Base-by-base conservation (phyloP, 2,329 filamentous ascomycete species). In the Fusarium liriodendri region DNA sequence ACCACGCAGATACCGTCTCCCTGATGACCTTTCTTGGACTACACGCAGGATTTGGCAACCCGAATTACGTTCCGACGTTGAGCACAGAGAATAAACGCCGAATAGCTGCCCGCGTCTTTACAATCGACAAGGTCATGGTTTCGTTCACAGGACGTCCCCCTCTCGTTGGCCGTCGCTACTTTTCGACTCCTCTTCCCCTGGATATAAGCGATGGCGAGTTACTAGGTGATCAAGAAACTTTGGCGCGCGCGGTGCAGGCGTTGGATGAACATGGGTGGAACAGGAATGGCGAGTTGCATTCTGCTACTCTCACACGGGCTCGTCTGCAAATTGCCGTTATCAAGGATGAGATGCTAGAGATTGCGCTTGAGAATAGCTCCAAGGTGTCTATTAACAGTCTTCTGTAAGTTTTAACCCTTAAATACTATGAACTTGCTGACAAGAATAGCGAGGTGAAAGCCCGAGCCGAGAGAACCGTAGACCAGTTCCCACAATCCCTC, bases 261-360 rank as follows among this genome's bases (percentile, higher is more conserved):
- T 73, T 91, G 0, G 88, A 90, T 66, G 70, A 78, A 0, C 79
- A 86, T 40, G 89, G 89, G 0, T 91, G 89, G 87, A 89, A 88
- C 38, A 85, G 82, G 0, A 76, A 82, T 1, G 86, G 85, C 0
- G 76, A 79, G 0, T 73, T 89, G 0, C 81, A 85, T 22, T 77
- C 85, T 0, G 81, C 83, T 0, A 89, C 88, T 0, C 83, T 85
- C 64, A 75, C 82, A 0, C 82, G 89, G 29, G 84, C 87, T 0
- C 85, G 86, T 52, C 82, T 83, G 2, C 82, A 85, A 13, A 83
- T 91, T 38, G 85, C 86, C 3, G 76, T 83, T 1, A 83, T 91
- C 9, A 83, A 87, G 3, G 89, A 92, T 69, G 89, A 92, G 57
- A 86, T 92, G 6, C 82, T 92, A 6, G 88, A 91, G 70, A 83